Conservation (phyloP, 345 rosid species). For the Garcia nutans region DNA sequence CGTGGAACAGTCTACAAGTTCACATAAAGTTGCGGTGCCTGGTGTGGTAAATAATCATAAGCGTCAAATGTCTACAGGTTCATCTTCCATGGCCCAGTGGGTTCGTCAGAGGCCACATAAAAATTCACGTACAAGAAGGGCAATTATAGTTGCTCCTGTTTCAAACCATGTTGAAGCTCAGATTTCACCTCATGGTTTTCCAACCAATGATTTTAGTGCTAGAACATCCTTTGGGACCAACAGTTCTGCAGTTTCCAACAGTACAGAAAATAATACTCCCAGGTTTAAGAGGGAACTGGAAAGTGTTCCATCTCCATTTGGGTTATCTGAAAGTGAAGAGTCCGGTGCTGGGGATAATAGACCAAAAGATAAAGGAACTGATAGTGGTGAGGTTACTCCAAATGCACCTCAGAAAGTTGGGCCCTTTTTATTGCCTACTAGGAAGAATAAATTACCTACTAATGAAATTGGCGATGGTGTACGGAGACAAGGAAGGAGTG, state of each 20-base stretch:
- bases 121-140: slow-evolving; percentile 80
- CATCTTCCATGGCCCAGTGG: slow-evolving; percentile 90
- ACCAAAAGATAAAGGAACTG: slow-evolving; percentile 56
- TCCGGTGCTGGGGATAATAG: slow-evolving; percentile 76
- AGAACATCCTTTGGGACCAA: slow-evolving; percentile 52
- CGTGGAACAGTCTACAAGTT: slow-evolving; percentile 48
- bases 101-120: slow-evolving; percentile 90
- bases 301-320: slow-evolving; percentile 63
- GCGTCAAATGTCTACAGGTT: slow-evolving; percentile 43
- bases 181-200: slow-evolving; percentile 52
- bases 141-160: slow-evolving; percentile 67
- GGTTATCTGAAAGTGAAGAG: slow-evolving; percentile 81
- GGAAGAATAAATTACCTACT: slow-evolving; percentile 52
- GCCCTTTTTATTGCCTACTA: slow-evolving; percentile 42
- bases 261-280: slow-evolving; percentile 40
- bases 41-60: slow-evolving; percentile 46
- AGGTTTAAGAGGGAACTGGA: slow-evolving; percentile 62
- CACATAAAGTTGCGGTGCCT: slow-evolving; percentile 36
- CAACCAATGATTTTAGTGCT: slow-evolving; percentile 54
- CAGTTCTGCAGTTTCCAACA: slow-evolving; percentile 43
- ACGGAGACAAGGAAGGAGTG: slow-evolving; percentile 77
- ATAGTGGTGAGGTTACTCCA: slow-evolving; percentile 47
- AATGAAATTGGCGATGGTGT: slow-evolving; percentile 70
- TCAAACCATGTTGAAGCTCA: slow-evolving; percentile 56
- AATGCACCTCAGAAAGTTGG: slow-evolving; percentile 54